A percentile compares a stretch with the other conserved stretches of the same genome.
phyloP scores from a whole-genome alignment of 2,329 filamentous ascomycete genomes.

The Xylariaceae sp. region DNA sequence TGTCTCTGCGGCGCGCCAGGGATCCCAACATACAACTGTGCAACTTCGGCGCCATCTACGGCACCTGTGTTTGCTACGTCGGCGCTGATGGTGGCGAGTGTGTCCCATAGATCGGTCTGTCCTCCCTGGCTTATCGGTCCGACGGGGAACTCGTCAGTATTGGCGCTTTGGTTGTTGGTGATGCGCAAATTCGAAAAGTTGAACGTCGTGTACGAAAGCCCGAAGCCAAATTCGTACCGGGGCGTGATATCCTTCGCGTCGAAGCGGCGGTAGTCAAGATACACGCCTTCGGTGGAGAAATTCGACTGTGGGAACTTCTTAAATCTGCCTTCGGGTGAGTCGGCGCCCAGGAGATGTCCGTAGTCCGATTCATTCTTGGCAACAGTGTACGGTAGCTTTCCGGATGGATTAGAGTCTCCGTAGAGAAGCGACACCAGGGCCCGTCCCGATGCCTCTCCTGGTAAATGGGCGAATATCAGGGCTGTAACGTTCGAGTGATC shows the following conservation, averaged over 20 bases:
- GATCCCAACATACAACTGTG: slow-evolving; percentile 45
- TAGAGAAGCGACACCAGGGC: slow-evolving; percentile 53
- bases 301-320: slow-evolving; percentile 46
- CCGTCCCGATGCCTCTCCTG: slow-evolving; percentile 56
- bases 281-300: slow-evolving; percentile 44
- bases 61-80: slow-evolving; percentile 40
- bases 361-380: slow-evolving; percentile 54
- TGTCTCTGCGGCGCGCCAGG: slow-evolving; percentile 48
- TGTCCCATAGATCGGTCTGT: slow-evolving; percentile 43
- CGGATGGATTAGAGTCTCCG: slow-evolving; percentile 51
- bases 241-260: slow-evolving; percentile 44
- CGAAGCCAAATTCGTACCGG: slow-evolving; percentile 52
- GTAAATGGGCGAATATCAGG: slow-evolving; percentile 58
- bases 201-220: slow-evolving; percentile 52
- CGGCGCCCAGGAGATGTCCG: slow-evolving; percentile 37
- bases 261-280: slow-evolving; percentile 52
- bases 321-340: slow-evolving; percentile 45
- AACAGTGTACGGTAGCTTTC: slow-evolving; percentile 57
- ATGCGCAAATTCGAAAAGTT: slow-evolving; percentile 40
- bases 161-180: slow-evolving; percentile 24
- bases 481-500: slow-evolving; percentile 60
- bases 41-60: slow-evolving; percentile 41
- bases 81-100: slow-evolving; percentile 36
- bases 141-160: slow-evolving; percentile 34
- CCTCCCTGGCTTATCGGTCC: slow-evolving; percentile 40